Evolutionary conservation across 192 early-diverging fungal species (phyloP), one percentile per base, ranked within the genome.

Genomic region (Umbelopsis sp.): DNA sequence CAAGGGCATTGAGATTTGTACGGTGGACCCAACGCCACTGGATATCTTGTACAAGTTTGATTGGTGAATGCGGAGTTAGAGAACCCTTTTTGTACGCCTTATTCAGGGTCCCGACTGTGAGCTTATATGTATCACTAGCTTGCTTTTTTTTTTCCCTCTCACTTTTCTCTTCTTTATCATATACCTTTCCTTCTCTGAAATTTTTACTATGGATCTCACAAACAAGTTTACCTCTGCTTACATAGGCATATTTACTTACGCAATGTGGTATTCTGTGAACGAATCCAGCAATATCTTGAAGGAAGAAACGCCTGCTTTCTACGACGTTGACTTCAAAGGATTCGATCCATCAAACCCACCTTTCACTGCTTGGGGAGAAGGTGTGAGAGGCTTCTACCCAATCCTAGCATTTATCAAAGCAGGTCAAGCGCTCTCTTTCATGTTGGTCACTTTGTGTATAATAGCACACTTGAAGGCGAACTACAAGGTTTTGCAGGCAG

Each of bases 71-170:
- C 56, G 56, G 56, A 62, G 31, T 62, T 62, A 34, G 26, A 29
- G 56, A 62, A 62, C 56, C 56, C 56, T 62, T 62, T 62, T 17
- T 29, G 56, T 62, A 14, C 56, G 16, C 32, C 56, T 17, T 32
- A 62, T 62, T 62, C 56, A 62, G 56, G 56, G 56, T 62, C 56
- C 56, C 29, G 56, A 32, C 6, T 49, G 47, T n/a, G 47, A 49
- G 47, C 47, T 49, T 49, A 49, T 49, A 49, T 41, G 38, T 41
- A 32, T 62, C 31, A 54, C 2, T 25, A 26, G 25, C 2, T 22
- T 25, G 12, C 14, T 26, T 34, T 62, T 62, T 62, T 62, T 62
- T 62, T 34, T 16, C 26, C n/a, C 20, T 17, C 16, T 16, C 20
- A 4, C 16, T 5, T 1, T 49, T 49, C 5, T 17, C 16, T 16